Conservation (phyloP, 345 rosid species). For the Chamaenerion angustifolium region DNA sequence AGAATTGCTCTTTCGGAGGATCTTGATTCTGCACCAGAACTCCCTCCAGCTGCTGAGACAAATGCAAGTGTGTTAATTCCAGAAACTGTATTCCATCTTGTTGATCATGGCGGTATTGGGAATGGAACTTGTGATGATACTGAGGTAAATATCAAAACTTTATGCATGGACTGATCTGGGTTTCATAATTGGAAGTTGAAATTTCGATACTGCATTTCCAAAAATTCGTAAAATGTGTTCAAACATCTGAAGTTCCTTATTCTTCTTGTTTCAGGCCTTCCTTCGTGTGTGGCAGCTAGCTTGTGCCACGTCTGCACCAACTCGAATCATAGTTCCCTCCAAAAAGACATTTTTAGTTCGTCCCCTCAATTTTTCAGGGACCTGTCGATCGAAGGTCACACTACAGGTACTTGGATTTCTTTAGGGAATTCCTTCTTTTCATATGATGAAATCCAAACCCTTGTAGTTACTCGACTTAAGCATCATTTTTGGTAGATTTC, state of each 20-base stretch:
- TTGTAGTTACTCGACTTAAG: background rate
- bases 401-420: slow-evolving; percentile 29
- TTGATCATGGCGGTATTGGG: no score
- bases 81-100: no score
- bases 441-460: background rate
- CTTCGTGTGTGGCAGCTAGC: slow-evolving; percentile 54
- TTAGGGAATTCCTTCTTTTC: background rate
- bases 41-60: no score
- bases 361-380: slow-evolving; percentile 61
- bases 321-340: slow-evolving; percentile 41
- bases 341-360: slow-evolving; percentile 36
- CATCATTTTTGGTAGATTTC: slow-evolving; percentile 31
- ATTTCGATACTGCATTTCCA: background rate
- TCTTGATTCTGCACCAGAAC: no score
- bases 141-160: no score
- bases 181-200: no score
- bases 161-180: no score
- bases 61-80: no score
- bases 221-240: no score
- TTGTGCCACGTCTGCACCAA: slow-evolving; percentile 43
- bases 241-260: no score
- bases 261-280: slow-evolving; percentile 32
- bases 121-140: no score
- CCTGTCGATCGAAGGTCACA: slow-evolving; percentile 69
- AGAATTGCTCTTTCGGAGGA: no score